phyloP scores from a whole-genome alignment of 169 alveolate genomes.

The Cystoisospora suis region DNA sequence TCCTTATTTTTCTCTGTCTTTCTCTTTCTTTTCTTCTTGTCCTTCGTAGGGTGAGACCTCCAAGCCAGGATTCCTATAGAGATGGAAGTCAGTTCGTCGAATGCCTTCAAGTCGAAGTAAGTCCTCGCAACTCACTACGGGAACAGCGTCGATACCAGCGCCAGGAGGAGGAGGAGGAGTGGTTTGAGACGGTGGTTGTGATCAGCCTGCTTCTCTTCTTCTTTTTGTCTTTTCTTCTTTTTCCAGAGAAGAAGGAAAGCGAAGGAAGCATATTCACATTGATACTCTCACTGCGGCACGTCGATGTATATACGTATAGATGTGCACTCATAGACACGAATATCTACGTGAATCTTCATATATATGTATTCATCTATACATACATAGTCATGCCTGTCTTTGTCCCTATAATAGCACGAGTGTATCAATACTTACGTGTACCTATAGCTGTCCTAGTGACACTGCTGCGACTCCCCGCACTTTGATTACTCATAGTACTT shows the following conservation, averaged over 20 bases:
- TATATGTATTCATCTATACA: background rate
- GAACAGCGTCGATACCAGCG: no score
- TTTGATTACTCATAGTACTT: background rate
- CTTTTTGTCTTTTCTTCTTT: background rate
- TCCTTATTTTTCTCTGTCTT: background rate
- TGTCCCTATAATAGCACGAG: no score
- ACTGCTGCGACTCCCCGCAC: background rate
- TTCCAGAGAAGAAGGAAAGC: no score
- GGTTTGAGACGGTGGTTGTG: no score
- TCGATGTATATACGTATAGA: background rate
- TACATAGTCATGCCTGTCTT: no score
- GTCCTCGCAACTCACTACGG: background rate
- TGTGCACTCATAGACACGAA: background rate
- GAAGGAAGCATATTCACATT: no score
- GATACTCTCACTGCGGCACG: no score
- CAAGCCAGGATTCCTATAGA: constrained; percentile 57
- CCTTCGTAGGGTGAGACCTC: constrained; percentile 41
- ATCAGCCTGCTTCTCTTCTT: background rate
- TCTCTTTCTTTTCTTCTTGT: background rate
- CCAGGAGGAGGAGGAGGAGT: no score
- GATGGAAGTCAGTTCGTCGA: constrained; percentile 52
- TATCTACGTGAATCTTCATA: no score
- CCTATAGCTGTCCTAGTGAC: no score
- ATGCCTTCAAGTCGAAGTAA: constrained; percentile 49
- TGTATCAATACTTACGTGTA: no score